Evolutionary conservation across 1,284 basidiomycete genomes (phyloP).

Genomic region (Malassezia pachydermatis): DNA sequence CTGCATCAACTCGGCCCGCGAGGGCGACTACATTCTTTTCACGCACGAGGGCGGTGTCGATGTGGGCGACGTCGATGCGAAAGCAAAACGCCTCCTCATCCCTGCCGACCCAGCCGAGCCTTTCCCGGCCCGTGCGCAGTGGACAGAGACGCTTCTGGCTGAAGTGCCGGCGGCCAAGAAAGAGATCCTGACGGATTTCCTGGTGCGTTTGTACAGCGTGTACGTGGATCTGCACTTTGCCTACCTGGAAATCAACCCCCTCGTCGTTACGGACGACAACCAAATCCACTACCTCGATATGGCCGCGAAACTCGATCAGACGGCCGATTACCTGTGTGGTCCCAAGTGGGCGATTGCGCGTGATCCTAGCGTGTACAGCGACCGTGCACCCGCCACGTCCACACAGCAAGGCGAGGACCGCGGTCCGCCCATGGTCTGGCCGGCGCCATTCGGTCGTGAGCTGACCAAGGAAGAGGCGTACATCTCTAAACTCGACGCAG

Average conservation of each 20-base stretch:
- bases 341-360: constrained; percentile 98
- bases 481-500: constrained; percentile 93
- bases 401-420: constrained; percentile 44
- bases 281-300: constrained; percentile 95
- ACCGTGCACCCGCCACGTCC: constrained; percentile 47
- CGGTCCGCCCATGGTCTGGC: constrained; percentile 94
- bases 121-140: constrained; percentile 66
- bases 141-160: constrained; percentile 34
- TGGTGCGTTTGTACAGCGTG: constrained; percentile 87
- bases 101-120: constrained; percentile 67
- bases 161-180: constrained; percentile 37
- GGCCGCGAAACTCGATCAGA: constrained; percentile 96
- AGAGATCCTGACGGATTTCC: constrained; percentile 58
- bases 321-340: constrained; percentile 93
- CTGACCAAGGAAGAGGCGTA: constrained; percentile 98
- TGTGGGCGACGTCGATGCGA: constrained; percentile 94
- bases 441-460: constrained; percentile 93
- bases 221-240: constrained; percentile 78
- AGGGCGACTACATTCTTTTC: constrained; percentile 94
- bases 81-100: constrained; percentile 78
- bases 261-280: constrained; percentile 83
- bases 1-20: constrained; percentile 89
- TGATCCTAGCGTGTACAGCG: constrained; percentile 63
- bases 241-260: constrained; percentile 98
- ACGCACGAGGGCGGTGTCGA: constrained; percentile 98